Conservation (phyloP, 1,284 basidiomycete species). For the Ustilago cynodontis region DNA sequence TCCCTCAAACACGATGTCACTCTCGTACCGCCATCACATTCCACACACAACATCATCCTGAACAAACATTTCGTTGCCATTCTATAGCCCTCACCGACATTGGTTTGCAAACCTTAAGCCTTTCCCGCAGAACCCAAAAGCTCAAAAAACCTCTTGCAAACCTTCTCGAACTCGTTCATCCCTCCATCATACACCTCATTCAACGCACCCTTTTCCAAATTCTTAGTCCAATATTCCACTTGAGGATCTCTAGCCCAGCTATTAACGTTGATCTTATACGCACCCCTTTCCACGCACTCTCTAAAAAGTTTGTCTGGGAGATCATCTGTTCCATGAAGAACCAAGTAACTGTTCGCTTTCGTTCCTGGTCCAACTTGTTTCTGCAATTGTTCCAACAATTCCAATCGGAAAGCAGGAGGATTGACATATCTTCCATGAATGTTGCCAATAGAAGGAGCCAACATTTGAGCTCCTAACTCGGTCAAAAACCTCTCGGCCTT, state of each 20-base stretch:
- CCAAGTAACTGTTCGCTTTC: slow-evolving; percentile 24
- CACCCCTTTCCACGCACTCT: slow-evolving; percentile 36
- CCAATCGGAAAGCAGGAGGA: slow-evolving; percentile 39
- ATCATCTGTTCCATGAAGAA: slow-evolving; percentile 56
- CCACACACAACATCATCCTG: no score
- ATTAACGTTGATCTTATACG: slow-evolving; percentile 53
- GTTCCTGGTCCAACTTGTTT: slow-evolving; percentile 33
- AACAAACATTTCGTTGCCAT: no score
- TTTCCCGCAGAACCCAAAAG: slow-evolving; percentile 38
- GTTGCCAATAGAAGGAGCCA: slow-evolving; percentile 72
- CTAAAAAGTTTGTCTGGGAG: slow-evolving; percentile 39
- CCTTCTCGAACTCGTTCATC: slow-evolving; percentile 26
- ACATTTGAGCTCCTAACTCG: slow-evolving; percentile 71
- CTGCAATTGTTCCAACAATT: slow-evolving; percentile 41
- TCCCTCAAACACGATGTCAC: no score
- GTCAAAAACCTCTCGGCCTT: slow-evolving; percentile 54
- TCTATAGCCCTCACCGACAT: no score
- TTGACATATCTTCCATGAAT: slow-evolving; percentile 69
- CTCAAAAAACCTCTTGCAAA: slow-evolving; percentile 40
- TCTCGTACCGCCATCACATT: neutral
- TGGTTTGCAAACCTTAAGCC: slow-evolving; percentile 9
- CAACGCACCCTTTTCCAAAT: slow-evolving; percentile 27
- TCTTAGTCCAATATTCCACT: slow-evolving; percentile 35
- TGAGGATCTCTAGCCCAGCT: slow-evolving; percentile 53
- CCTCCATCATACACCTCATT: slow-evolving; percentile 50